Evolutionary conservation across 1,284 basidiomycete species (phyloP).

Genomic region (Irpex rosettiformis): DNA sequence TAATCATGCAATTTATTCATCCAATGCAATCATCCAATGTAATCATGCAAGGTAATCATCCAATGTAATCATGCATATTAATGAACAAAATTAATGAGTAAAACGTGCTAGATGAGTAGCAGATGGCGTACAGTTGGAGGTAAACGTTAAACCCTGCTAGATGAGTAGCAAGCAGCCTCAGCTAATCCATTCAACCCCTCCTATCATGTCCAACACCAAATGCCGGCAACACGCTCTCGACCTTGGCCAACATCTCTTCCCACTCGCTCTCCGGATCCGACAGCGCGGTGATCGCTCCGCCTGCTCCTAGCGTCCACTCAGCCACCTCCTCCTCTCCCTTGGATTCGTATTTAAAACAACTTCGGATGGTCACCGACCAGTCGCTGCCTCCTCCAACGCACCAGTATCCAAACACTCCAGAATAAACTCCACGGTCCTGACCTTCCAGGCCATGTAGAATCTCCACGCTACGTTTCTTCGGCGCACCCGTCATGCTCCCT

Average conservation of each 20-base stretch:
- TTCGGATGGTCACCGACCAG: conserved; percentile 95
- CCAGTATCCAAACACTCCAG: conserved; percentile 94
- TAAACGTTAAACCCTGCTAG: neutral
- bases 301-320: conserved; percentile 82
- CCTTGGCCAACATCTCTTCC: conserved; percentile 91
- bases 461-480: conserved; percentile 91
- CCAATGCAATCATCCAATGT: too few species aligned
- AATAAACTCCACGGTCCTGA: conserved; percentile 78
- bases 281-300: conserved; percentile 93
- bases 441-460: conserved; percentile 89
- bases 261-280: conserved; percentile 87
- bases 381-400: conserved; percentile 87
- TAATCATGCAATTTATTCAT: too few species aligned
- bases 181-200: conserved; percentile 1
- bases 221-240: conserved; percentile 67
- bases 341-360: conserved; percentile 77
- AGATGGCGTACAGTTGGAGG: neutral
- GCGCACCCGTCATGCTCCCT: conserved; percentile 98
- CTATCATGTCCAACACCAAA: conserved; percentile 34
- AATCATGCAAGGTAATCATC: too few species aligned
- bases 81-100: too few species aligned
- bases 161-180: neutral
- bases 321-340: neutral
- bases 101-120: conserved; percentile 1
- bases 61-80: too few species aligned